Conservation (phyloP, 2,329 filamentous ascomycete species). For the Alternaria sp. region DNA sequence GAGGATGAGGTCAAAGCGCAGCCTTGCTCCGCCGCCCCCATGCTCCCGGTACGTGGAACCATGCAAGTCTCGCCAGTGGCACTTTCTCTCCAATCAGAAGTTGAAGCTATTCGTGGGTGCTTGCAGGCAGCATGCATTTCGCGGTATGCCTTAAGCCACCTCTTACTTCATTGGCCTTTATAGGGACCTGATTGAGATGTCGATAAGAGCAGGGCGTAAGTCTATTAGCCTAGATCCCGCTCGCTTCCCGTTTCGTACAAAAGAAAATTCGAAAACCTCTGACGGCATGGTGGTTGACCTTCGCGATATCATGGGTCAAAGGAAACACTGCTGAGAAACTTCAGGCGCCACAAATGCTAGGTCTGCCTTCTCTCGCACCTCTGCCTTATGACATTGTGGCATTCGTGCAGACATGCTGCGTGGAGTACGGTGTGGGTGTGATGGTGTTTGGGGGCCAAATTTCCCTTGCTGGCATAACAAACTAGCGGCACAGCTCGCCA, state of each 20-base stretch:
- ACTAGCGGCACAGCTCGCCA: not conserved
- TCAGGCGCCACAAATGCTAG: not conserved
- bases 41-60: not conserved
- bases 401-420: not conserved
- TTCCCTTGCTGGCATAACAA: not conserved
- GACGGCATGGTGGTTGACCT: constrained; percentile 1
- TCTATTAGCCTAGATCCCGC: not conserved
- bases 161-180: not conserved
- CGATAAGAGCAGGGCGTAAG: not conserved
- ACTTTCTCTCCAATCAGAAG: not conserved
- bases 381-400: not conserved
- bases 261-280: not conserved
- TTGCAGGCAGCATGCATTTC: not conserved
- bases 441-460: not conserved
- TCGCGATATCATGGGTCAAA: not conserved
- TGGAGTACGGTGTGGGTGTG: not conserved
- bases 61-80: not conserved
- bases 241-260: not conserved
- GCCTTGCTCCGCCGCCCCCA: constrained; percentile 3
- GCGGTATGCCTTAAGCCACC: not conserved
- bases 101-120: not conserved
- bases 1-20: constrained; percentile 1
- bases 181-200: not conserved
- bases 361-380: not conserved
- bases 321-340: not conserved